These are phyloP conservation scores for Aspergillus ochraceoroseus DNA, from an alignment of 2,329 filamentous ascomycete genomes.

Conservation along the genomic window DNA sequence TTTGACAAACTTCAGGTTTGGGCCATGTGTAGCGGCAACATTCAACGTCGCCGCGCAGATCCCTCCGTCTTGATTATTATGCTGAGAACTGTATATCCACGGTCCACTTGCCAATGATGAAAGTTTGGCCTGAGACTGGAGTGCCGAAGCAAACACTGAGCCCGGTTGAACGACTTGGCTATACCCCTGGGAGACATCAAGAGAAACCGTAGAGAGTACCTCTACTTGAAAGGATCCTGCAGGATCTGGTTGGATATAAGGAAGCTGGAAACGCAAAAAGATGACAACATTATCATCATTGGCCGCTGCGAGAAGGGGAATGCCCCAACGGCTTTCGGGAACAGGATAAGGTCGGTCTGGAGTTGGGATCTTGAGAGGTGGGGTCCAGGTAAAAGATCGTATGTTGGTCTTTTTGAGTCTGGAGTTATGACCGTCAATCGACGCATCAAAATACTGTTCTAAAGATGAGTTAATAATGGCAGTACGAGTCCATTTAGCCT, in stretches of 20 bases:
- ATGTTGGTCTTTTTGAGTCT: constrained; percentile 32
- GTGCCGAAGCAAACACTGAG: constrained; percentile 30
- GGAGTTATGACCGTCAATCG: constrained; percentile 21
- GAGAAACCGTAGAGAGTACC: constrained; percentile 24
- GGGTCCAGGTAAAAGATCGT: constrained; percentile 43
- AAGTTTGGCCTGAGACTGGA: constrained; percentile 26
- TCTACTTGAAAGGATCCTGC: constrained; percentile 22
- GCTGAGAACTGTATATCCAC: constrained; percentile 24
- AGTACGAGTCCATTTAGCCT: constrained; percentile 49
- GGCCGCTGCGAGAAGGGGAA: constrained; percentile 34
- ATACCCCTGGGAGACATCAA: constrained; percentile 15
- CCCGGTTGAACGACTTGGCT: constrained; percentile 20
- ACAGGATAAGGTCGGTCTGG: constrained; percentile 7
- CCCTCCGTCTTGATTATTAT: not conserved
- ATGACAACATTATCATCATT: constrained; percentile 41
- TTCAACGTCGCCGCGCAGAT: constrained; percentile 21
- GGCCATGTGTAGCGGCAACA: constrained; percentile 30
- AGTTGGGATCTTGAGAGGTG: constrained; percentile 25
- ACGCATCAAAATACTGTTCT: constrained; percentile 35
- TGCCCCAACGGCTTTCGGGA: constrained; percentile 33
- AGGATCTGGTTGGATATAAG: not conserved
- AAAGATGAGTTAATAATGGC: constrained; percentile 51
- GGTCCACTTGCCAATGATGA: constrained; percentile 32
- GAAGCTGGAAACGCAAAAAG: constrained; percentile 27
- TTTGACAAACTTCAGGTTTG: constrained; percentile 28